Percentiles rank a stretch among this genome's conserved stretches.
phyloP scores from a whole-genome alignment of 306 rosid genomes.

The Acmispon strigosus region DNA sequence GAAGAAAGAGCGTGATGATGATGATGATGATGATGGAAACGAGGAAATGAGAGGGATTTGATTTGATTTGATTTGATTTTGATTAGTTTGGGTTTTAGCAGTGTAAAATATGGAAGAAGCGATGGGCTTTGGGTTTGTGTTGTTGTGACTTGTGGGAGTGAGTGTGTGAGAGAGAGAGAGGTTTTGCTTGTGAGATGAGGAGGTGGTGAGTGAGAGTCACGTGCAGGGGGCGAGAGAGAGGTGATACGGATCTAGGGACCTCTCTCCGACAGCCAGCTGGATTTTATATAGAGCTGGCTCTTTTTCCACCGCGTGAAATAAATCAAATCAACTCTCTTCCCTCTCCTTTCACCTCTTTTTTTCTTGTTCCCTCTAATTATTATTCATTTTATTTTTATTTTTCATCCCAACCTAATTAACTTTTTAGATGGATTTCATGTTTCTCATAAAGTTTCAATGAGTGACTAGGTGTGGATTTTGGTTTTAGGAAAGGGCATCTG shows the following conservation, averaged over 20 bases:
- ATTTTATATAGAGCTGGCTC: slow-evolving; percentile 39
- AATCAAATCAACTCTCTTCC: slow-evolving; percentile 11
- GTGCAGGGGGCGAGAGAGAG: slow-evolving; percentile 38
- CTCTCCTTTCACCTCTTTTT: neutral
- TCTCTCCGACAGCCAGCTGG: slow-evolving; percentile 61
- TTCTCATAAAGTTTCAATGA: no score
- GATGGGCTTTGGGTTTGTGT: slow-evolving; percentile 29
- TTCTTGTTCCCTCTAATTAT: neutral
- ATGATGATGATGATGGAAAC: slow-evolving; percentile 33
- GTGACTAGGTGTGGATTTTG: no score
- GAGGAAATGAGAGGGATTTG: slow-evolving; percentile 22
- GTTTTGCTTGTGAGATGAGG: neutral
- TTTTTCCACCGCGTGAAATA: slow-evolving; percentile 51
- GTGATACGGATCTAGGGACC: slow-evolving; percentile 34
- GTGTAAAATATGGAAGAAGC: slow-evolving; percentile 41
- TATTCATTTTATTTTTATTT: neutral
- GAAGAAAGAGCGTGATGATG: slow-evolving; percentile 21
- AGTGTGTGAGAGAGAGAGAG: neutral
- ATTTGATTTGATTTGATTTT: slow-evolving; percentile 1
- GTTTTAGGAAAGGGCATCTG: no score
- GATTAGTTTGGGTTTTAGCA: slow-evolving; percentile 33
- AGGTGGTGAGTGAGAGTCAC: slow-evolving; percentile 67
- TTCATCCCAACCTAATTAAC: no score
- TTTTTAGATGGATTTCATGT: no score
- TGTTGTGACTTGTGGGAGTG: neutral